Evolutionary conservation across 805 yeast genomes (phyloP).

Genomic region (Candida suzukii): DNA sequence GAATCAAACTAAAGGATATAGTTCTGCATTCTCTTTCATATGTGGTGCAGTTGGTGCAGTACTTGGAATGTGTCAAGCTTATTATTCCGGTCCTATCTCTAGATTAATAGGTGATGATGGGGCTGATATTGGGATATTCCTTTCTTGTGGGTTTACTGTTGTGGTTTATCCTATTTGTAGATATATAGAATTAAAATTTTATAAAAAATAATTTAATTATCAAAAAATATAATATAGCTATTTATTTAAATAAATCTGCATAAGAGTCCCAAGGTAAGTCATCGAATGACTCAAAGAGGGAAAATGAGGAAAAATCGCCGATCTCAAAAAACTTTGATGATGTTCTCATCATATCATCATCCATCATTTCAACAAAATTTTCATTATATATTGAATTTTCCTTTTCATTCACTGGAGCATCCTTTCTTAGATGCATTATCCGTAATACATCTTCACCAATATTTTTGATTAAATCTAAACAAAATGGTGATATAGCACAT

Average conservation of each 20-base stretch:
- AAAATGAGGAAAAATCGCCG: neutral
- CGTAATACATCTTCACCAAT: neutral
- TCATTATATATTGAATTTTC: neutral
- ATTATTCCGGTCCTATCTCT: slow-evolving; percentile 73
- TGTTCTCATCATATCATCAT: neutral
- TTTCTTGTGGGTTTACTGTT: slow-evolving; percentile 59
- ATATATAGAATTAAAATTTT: slow-evolving; percentile 44
- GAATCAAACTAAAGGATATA: slow-evolving; percentile 55
- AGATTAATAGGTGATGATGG: slow-evolving; percentile 48
- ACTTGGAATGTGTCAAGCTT: slow-evolving; percentile 73
- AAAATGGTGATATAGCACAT: neutral
- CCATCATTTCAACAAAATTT: neutral
- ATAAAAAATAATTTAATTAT: neutral
- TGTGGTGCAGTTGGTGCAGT: slow-evolving; percentile 70
- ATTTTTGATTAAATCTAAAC: neutral
- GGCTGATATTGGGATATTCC: slow-evolving; percentile 74
- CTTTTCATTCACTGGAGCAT: no score
- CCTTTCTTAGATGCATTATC: neutral
- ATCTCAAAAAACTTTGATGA: neutral
- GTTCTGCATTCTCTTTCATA: slow-evolving; percentile 54
- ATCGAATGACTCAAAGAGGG: neutral
- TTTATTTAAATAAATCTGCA: no score
- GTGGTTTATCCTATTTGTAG: slow-evolving; percentile 51
- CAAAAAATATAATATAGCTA: no score
- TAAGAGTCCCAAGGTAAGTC: neutral